A percentile compares a stretch with the other conserved stretches of the same genome.
Evolutionary conservation across 1,284 basidiomycete species (phyloP).

Genomic region (Ganoderma lingzhi): DNA sequence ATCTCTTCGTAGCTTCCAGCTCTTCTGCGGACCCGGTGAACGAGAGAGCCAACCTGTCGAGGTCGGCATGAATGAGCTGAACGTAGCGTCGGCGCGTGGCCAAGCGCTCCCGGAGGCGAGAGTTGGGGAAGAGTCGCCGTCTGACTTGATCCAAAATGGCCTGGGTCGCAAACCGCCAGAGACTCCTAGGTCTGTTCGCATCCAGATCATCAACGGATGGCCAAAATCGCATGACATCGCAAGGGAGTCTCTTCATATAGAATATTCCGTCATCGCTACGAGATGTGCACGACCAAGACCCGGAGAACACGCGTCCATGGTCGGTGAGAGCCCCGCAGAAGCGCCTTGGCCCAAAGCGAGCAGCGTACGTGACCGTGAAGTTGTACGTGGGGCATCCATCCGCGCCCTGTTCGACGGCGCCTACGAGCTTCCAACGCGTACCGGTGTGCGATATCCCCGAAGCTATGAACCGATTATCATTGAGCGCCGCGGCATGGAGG

Average conservation of each 20-base stretch:
- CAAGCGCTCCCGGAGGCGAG: conserved; percentile 16
- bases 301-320: conserved; percentile 3
- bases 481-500: background rate
- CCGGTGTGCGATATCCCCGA: conserved; percentile 3
- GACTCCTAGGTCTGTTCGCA: conserved; percentile 26
- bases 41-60: background rate
- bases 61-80: conserved; percentile 15
- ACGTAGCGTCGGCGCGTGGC: conserved; percentile 21
- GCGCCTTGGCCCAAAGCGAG: conserved; percentile 1
- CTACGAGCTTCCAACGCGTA: conserved; percentile 2
- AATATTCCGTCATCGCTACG: conserved; percentile 6
- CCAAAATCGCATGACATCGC: conserved; percentile 32
- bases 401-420: background rate
- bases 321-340: conserved; percentile 6
- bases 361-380: conserved; percentile 4
- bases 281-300: conserved; percentile 2
- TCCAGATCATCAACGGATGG: conserved; percentile 30
- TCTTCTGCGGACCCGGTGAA: conserved; percentile 8
- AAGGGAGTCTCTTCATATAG: conserved; percentile 25
- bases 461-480: background rate
- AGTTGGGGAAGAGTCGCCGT: conserved; percentile 9
- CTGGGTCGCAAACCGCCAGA: conserved; percentile 38
- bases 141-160: conserved; percentile 27
- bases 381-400: conserved; percentile 5
- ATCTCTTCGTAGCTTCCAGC: conserved; percentile 12